phyloP scores from a whole-genome alignment of 164 flowering plant species.

The Magnolia kwangsiensis region DNA sequence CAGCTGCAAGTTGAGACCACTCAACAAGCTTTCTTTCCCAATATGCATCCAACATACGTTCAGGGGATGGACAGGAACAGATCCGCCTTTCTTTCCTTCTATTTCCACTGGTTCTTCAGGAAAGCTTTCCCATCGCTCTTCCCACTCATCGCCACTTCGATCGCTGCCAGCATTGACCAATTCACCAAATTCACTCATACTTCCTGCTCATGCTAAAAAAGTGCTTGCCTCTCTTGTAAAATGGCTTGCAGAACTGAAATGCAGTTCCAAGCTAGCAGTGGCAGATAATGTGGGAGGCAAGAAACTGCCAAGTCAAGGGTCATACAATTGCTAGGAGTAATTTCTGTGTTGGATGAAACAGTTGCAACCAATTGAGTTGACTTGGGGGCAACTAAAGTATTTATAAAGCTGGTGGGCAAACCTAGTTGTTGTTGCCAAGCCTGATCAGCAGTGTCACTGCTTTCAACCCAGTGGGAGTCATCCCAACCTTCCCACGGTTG shows the following conservation, averaged over 20 bases:
- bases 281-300: slow-evolving; percentile 57
- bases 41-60: slow-evolving; percentile 77
- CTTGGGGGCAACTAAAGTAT: slow-evolving; percentile 74
- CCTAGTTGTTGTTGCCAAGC: slow-evolving; percentile 31
- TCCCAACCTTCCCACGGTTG: slow-evolving; percentile 94
- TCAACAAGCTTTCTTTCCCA: slow-evolving; percentile 37
- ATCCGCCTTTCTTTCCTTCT: slow-evolving; percentile 25
- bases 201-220: slow-evolving; percentile 28
- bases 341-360: slow-evolving; percentile 58
- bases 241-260: slow-evolving; percentile 50
- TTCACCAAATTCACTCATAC: slow-evolving; percentile 32
- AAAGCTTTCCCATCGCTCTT: slow-evolving; percentile 90
- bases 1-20: slow-evolving; percentile 32
- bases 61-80: slow-evolving; percentile 56
- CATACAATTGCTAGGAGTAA: slow-evolving; percentile 61
- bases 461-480: slow-evolving; percentile 26
- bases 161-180: slow-evolving; percentile 26
- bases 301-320: slow-evolving; percentile 57
- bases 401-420: slow-evolving; percentile 49
- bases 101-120: slow-evolving; percentile 51
- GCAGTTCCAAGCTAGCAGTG: slow-evolving; percentile 32
- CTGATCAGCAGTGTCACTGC: slow-evolving; percentile 27
- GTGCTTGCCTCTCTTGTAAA: slow-evolving; percentile 79
- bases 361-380: slow-evolving; percentile 66
- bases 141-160: slow-evolving; percentile 79